Conservation (phyloP, 2,329 filamentous ascomycete genomes). For the Pseudogymnoascus sp. region DNA sequence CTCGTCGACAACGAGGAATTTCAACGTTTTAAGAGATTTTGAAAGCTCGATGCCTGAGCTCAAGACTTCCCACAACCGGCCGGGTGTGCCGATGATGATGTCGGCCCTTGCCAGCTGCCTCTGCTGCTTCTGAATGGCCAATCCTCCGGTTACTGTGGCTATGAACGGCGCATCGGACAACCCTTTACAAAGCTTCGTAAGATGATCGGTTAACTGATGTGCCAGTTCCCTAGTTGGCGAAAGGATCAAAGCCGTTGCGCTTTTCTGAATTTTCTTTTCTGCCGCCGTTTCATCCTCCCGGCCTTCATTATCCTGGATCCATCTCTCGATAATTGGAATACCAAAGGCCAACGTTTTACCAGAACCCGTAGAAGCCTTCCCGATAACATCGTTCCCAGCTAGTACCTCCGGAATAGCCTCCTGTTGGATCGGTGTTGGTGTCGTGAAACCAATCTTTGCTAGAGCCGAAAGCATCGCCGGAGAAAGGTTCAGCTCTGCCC, state of each 20-base stretch:
- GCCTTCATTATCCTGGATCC: conserved; percentile 45
- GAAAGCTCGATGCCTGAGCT: conserved; percentile 64
- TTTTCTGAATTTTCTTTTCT: conserved; percentile 30
- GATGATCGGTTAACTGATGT: conserved; percentile 79
- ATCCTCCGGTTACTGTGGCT: conserved; percentile 83
- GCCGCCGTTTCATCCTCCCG: conserved; percentile 33
- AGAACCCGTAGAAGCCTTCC: conserved; percentile 92
- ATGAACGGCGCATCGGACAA: conserved; percentile 57
- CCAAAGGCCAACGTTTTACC: conserved; percentile 94
- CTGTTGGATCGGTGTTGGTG: conserved; percentile 74
- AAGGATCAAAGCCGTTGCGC: conserved; percentile 68
- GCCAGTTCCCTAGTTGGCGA: conserved; percentile 90
- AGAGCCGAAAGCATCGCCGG: conserved; percentile 63
- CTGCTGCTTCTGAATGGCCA: conserved; percentile 93
- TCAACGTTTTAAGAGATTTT: conserved; percentile 60
- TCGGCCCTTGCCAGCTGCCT: conserved; percentile 75
- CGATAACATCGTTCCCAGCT: conserved; percentile 80
- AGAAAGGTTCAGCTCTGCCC: conserved; percentile 67
- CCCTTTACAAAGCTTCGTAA: conserved; percentile 62
- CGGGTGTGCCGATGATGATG: conserved; percentile 87
- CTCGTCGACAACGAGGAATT: conserved; percentile 86
- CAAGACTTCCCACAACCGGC: conserved; percentile 88
- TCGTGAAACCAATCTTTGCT: conserved; percentile 68
- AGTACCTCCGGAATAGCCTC: conserved; percentile 74
- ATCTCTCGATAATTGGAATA: conserved; percentile 83